These are phyloP conservation scores for Dysphania ambrosioides DNA, from an alignment of 148 eudicot genomes.

Conservation along the genomic window DNA sequence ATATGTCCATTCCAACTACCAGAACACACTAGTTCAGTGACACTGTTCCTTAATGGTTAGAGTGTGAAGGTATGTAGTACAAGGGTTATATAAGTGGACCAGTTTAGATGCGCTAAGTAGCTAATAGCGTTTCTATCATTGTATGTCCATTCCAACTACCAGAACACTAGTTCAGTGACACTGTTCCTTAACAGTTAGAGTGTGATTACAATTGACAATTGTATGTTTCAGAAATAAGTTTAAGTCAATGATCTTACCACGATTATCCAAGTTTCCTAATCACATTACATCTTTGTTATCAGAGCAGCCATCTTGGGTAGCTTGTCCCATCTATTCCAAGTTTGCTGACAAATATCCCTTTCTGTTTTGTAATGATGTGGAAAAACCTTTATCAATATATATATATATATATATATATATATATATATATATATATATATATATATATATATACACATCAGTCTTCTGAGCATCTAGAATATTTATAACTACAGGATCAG, in stretches of 20 bases:
- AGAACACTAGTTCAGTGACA: not conserved
- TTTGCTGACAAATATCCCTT: not conserved
- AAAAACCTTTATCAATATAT: no score
- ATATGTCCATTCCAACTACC: not conserved
- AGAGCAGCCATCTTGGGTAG: not conserved
- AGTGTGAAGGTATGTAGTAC: not conserved
- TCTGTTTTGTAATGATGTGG: not conserved
- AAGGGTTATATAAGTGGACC: not conserved
- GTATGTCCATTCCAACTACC: not conserved
- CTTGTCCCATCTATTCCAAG: not conserved
- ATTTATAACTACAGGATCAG: no score
- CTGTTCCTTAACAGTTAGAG: not conserved
- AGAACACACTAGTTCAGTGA: not conserved
- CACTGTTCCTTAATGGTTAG: not conserved
- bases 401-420: no score
- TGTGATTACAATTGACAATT: not conserved
- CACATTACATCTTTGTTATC: not conserved
- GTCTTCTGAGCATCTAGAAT: no score
- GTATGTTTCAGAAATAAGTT: not conserved
- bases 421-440: no score
- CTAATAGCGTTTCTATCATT: not conserved
- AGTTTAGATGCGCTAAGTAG: not conserved
- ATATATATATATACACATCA: no score
- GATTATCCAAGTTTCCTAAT: not conserved
- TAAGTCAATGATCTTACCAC: not conserved